phyloP scores from a whole-genome alignment of 495 filamentous ascomycete genomes.

The Pyrenula massariospora region DNA sequence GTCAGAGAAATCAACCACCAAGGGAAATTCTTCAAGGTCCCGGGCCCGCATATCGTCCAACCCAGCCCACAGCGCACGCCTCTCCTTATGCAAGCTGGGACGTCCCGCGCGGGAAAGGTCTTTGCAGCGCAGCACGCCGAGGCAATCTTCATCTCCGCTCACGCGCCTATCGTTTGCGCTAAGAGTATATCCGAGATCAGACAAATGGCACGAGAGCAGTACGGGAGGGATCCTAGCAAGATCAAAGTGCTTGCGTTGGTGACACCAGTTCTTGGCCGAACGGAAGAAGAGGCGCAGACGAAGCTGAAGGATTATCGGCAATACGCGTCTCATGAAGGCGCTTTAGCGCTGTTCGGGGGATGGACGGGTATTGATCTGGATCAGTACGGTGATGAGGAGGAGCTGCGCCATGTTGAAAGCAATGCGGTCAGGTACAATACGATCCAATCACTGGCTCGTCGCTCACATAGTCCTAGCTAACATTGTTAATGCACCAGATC shows the following conservation, averaged over 20 bases:
- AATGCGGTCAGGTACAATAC: constrained; percentile 44
- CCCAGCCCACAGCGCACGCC: constrained; percentile 57
- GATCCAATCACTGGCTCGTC: background rate
- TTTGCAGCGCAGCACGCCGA: constrained; percentile 53
- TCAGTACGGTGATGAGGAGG: constrained; percentile 41
- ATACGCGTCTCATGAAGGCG: constrained; percentile 40
- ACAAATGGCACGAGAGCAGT: constrained; percentile 26
- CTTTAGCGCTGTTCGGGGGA: constrained; percentile 43
- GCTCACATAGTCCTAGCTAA: background rate
- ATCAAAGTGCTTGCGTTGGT: constrained; percentile 44
- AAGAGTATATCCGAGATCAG: constrained; percentile 40
- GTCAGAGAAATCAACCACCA: constrained; percentile 54
- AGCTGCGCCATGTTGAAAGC: constrained; percentile 46
- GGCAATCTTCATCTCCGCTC: constrained; percentile 39
- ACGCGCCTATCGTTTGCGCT: constrained; percentile 31
- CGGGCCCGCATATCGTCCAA: constrained; percentile 52
- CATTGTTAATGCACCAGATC: background rate
- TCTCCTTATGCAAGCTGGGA: constrained; percentile 53
- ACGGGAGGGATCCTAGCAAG: constrained; percentile 32
- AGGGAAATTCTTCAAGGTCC: constrained; percentile 54
- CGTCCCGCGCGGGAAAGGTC: constrained; percentile 46
- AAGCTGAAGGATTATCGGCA: constrained; percentile 39
- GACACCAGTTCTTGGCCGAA: constrained; percentile 37
- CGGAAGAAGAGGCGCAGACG: constrained; percentile 39
- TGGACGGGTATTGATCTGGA: constrained; percentile 46